A percentile compares a stretch with the other conserved stretches of the same genome.
These are phyloP conservation scores for Plasmopara halstedii DNA, from an alignment of 352 stramenopile genomes.

Conservation along the genomic window DNA sequence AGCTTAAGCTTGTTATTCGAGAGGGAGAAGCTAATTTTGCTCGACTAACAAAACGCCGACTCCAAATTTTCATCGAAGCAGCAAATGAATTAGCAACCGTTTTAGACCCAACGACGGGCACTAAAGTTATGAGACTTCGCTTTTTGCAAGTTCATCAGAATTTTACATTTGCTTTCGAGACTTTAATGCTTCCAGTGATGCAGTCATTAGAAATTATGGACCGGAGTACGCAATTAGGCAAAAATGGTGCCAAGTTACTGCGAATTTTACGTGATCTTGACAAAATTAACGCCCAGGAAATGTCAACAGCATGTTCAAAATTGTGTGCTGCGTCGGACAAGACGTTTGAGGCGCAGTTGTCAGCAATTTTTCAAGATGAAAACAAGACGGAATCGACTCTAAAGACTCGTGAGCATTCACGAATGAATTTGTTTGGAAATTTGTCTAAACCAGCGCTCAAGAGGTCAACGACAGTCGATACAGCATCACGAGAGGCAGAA, in stretches of 20 bases:
- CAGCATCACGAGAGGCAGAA: conserved; percentile 21
- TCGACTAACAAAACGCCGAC: conserved; percentile 52
- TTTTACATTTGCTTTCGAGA: conserved; percentile 59
- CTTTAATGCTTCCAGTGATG: conserved; percentile 49
- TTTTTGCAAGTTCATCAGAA: conserved; percentile 64
- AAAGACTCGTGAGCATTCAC: conserved; percentile 4
- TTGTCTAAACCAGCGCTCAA: conserved; percentile 15
- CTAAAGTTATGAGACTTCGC: conserved; percentile 25
- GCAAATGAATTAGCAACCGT: conserved; percentile 39
- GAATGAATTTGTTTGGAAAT: conserved; percentile 16
- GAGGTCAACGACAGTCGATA: conserved; percentile 20
- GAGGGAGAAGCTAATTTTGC: conserved; percentile 77
- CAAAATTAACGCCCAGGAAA: conserved; percentile 24
- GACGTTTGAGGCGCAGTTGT: conserved; percentile 43
- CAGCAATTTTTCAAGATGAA: conserved; percentile 33
- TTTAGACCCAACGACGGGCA: conserved; percentile 20
- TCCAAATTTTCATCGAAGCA: conserved; percentile 63
- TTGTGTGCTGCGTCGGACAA: conserved; percentile 32
- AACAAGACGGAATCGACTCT: conserved; percentile 1
- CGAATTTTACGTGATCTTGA: conserved; percentile 32
- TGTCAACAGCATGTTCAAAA: conserved; percentile 30
- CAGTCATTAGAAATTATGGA: conserved; percentile 51
- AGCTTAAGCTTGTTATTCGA: conserved; percentile 67
- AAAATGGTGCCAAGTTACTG: conserved; percentile 41
- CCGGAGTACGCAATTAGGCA: conserved; percentile 25